Percentiles rank a stretch among this genome's conserved stretches.
Evolutionary conservation across 371 early-diverging fungal genomes (phyloP).

Genomic region (Funneliformis caledonium): DNA sequence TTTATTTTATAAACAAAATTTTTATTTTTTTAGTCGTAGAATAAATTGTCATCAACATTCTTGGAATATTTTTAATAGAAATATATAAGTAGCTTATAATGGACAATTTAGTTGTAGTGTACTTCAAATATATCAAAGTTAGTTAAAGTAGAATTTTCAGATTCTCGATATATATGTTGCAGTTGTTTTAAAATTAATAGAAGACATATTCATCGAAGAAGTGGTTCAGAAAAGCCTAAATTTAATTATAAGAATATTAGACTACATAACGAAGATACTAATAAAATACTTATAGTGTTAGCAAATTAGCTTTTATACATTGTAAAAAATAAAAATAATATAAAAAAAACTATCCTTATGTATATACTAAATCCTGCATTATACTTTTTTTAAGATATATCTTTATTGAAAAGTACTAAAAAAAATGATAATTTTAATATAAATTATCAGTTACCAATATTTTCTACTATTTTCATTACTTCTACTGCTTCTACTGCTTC

Average conservation of each 20-base stretch:
- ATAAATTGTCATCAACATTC: neutral
- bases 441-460: too few relatives aligned
- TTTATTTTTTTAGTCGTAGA: neutral
- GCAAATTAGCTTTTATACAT: neutral
- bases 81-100: conserved; percentile 1
- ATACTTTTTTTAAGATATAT: too few relatives aligned
- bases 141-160: neutral
- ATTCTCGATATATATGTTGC: conserved; percentile 5
- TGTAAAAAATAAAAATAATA: neutral
- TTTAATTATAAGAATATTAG: neutral
- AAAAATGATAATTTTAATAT: too few relatives aligned
- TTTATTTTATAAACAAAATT: neutral
- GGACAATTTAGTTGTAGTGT: neutral
- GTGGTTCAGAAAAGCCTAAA: neutral
- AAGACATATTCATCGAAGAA: neutral
- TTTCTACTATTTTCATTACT: too few relatives aligned
- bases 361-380: too few relatives aligned
- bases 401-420: too few relatives aligned
- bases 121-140: neutral
- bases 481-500: too few relatives aligned
- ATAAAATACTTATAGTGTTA: neutral
- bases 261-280: neutral
- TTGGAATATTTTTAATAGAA: conserved; percentile 1
- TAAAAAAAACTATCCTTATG: neutral
- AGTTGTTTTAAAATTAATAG: neutral